phyloP scores from a whole-genome alignment of 768 basidiomycete species.

The Lentinula boryana region DNA sequence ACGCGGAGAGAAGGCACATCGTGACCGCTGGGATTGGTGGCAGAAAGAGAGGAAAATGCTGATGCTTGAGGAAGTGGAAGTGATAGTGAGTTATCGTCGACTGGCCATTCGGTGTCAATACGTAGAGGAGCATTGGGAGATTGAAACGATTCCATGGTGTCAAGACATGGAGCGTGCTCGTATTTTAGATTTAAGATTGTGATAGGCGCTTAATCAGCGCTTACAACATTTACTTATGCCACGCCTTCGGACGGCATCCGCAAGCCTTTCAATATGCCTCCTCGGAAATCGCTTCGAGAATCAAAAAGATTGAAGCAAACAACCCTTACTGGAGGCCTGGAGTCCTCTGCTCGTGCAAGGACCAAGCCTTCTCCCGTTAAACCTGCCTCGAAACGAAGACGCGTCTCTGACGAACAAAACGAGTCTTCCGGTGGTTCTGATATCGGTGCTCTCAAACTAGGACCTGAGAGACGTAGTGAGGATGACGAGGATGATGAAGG shows the following conservation, averaged over 20 bases:
- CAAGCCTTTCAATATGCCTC: constrained; percentile 6
- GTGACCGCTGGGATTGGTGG: neutral
- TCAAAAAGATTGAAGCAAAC: constrained; percentile 33
- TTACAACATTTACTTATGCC: neutral
- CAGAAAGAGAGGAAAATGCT: neutral
- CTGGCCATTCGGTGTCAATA: neutral
- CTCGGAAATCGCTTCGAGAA: constrained; percentile 8
- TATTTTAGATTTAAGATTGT: too few species aligned
- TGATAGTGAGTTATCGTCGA: neutral
- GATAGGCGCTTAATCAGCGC: too few species aligned
- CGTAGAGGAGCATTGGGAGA: neutral
- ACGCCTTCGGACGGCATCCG: neutral
- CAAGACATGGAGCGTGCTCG: neutral
- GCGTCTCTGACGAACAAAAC: constrained; percentile 14
- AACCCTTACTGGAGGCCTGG: constrained; percentile 31
- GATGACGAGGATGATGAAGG: constrained; percentile 7
- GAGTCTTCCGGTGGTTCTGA: constrained; percentile 31
- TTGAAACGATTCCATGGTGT: neutral
- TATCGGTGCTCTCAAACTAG: constrained; percentile 47
- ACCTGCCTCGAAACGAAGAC: constrained; percentile 4
- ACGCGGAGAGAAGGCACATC: constrained; percentile 5
- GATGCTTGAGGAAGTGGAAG: neutral
- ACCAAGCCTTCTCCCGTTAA: neutral
- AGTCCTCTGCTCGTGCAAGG: constrained; percentile 18
- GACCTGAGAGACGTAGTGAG: constrained; percentile 19